phyloP scores from a whole-genome alignment of 2,329 filamentous ascomycete species.

The Paecilomyces sp. region DNA sequence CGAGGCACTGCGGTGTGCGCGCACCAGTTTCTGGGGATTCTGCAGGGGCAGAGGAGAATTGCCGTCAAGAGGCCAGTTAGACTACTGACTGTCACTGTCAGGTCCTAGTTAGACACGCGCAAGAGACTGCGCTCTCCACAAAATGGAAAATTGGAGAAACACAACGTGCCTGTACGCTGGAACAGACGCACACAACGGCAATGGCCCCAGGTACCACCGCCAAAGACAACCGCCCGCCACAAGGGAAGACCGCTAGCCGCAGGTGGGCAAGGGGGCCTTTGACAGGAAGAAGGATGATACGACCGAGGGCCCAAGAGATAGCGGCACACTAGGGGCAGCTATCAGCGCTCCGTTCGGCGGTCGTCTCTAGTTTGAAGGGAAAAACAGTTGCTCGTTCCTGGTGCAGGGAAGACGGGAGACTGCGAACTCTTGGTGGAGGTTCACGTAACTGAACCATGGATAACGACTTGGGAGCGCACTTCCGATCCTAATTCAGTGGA shows the following conservation, averaged over 20 bases:
- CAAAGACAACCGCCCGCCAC: neutral
- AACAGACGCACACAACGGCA: neutral
- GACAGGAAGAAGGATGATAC: neutral
- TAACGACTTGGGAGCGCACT: neutral
- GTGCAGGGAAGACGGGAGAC: neutral
- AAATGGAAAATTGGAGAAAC: neutral
- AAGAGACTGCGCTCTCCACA: neutral
- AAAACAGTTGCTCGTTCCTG: neutral
- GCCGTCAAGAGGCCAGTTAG: neutral
- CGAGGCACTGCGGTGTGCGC: neutral
- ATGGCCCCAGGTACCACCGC: neutral
- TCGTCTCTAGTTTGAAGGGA: neutral
- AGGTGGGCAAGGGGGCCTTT: neutral
- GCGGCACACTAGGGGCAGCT: neutral
- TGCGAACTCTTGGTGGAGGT: neutral
- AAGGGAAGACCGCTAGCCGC: neutral
- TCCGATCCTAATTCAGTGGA: neutral
- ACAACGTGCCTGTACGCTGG: neutral
- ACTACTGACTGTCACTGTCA: neutral
- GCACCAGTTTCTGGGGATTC: neutral
- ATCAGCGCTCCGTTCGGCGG: neutral
- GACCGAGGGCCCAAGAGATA: neutral
- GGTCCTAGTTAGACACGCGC: neutral
- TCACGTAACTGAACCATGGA: neutral
- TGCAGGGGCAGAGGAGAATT: neutral